Evolutionary conservation across 2,329 filamentous ascomycete genomes (phyloP).

Genomic region (Aspergillus sp.): DNA sequence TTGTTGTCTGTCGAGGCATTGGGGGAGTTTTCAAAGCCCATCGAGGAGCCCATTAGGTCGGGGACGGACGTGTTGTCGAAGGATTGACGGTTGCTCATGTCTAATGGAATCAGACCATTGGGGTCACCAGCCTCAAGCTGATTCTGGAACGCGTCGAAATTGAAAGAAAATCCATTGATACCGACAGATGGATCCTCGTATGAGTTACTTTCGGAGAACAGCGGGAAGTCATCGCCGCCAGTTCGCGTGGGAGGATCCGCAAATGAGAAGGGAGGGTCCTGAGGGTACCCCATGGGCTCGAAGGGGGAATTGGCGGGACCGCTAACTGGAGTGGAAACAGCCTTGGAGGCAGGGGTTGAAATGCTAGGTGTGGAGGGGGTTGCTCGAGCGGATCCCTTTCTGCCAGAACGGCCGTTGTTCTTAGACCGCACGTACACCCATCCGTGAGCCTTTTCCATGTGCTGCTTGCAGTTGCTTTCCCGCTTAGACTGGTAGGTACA

Average conservation of each 20-base stretch:
- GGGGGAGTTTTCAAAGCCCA: slow-evolving; percentile 18
- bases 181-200: slow-evolving; percentile 9
- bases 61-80: slow-evolving; percentile 18
- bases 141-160: slow-evolving; percentile 23
- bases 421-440: slow-evolving; percentile 91
- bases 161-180: slow-evolving; percentile 12
- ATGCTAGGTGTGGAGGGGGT: slow-evolving; percentile 58
- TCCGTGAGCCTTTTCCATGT: slow-evolving; percentile 95
- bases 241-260: slow-evolving; percentile 19
- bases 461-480: slow-evolving; percentile 95
- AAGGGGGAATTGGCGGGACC: slow-evolving; percentile 24
- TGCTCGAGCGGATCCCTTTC: slow-evolving; percentile 42
- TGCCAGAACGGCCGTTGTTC: slow-evolving; percentile 69
- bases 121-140: slow-evolving; percentile 21
- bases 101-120: slow-evolving; percentile 20
- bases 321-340: slow-evolving; percentile 48
- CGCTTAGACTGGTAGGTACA: slow-evolving; percentile 95
- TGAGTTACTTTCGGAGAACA: slow-evolving; percentile 17
- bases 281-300: slow-evolving; percentile 10
- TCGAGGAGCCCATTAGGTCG: slow-evolving; percentile 14
- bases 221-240: slow-evolving; percentile 19
- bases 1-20: slow-evolving; percentile 14
- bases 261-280: slow-evolving; percentile 20
- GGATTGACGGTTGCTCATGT: slow-evolving; percentile 21
- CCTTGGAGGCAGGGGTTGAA: slow-evolving; percentile 58